These are phyloP conservation scores for Tripidium arundinaceum DNA, from an alignment of 202 grass and related monocot species.

Conservation along the genomic window DNA sequence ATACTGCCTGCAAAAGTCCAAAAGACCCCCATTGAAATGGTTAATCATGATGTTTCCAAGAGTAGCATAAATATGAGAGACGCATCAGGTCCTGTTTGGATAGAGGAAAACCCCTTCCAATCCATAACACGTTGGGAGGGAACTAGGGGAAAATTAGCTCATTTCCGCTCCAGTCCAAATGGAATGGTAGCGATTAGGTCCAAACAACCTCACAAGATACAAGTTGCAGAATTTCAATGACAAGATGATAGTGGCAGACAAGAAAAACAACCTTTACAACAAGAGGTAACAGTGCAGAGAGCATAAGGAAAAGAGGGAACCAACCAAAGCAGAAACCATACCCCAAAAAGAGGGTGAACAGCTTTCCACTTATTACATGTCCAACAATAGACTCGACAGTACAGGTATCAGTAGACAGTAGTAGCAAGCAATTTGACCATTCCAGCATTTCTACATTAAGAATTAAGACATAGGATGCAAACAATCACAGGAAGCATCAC, in stretches of 20 bases:
- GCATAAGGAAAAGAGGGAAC: constrained; percentile 4
- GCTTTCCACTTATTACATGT: constrained; percentile 38
- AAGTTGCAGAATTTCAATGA: constrained; percentile 5
- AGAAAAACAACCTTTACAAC: neutral
- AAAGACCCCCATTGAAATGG: neutral
- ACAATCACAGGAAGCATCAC: constrained; percentile 4
- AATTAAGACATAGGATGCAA: constrained; percentile 3
- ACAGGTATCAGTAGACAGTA: constrained; percentile 34
- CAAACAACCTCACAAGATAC: neutral
- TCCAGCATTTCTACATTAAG: constrained; percentile 11
- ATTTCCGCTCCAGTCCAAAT: neutral
- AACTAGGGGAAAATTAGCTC: neutral
- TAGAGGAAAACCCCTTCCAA: neutral
- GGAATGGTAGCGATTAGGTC: neutral
- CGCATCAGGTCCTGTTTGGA: neutral
- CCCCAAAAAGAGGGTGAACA: constrained; percentile 10
- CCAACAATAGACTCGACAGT: constrained; percentile 31
- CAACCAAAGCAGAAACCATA: constrained; percentile 12
- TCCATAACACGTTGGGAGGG: neutral
- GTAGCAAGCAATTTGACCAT: constrained; percentile 30
- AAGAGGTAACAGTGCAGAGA: neutral
- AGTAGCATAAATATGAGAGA: constrained; percentile 1
- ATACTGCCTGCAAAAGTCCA: constrained; percentile 58
- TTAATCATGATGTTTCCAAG: neutral
- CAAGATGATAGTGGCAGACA: constrained; percentile 36